Evolutionary conservation across 2,329 filamentous ascomycete genomes (phyloP).

Genomic region (Fusarium stilboides): DNA sequence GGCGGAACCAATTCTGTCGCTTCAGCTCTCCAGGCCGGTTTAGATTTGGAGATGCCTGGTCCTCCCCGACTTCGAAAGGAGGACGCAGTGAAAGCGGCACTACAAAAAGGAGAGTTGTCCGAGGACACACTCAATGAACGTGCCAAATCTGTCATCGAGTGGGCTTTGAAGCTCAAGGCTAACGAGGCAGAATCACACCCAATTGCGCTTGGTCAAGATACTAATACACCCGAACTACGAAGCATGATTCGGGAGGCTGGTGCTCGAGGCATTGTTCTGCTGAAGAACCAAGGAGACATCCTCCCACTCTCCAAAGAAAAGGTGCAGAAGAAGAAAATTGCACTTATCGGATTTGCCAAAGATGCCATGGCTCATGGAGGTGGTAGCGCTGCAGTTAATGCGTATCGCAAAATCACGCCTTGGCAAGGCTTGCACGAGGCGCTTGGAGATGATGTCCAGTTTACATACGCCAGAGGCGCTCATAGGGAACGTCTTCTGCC

Average conservation of each 20-base stretch:
- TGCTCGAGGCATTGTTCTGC: constrained; percentile 70
- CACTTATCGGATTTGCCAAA: constrained; percentile 53
- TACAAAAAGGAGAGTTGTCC: constrained; percentile 38
- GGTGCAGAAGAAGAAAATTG: constrained; percentile 47
- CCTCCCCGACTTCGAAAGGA: constrained; percentile 50
- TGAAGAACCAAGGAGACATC: constrained; percentile 72
- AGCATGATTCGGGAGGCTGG: constrained; percentile 47
- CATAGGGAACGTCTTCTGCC: constrained; percentile 42
- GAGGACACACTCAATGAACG: constrained; percentile 48
- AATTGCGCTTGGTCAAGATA: constrained; percentile 4
- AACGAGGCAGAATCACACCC: constrained; percentile 31
- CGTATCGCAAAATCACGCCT: constrained; percentile 53
- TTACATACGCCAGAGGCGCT: constrained; percentile 46
- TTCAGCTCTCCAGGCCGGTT: constrained; percentile 51
- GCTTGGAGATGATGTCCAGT: constrained; percentile 39
- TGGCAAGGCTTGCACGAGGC: constrained; percentile 51
- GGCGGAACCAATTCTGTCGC: constrained; percentile 56
- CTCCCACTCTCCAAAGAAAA: constrained; percentile 63
- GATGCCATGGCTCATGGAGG: constrained; percentile 52
- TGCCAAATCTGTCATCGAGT: constrained; percentile 52
- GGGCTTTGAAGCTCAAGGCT: constrained; percentile 48
- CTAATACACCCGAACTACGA: constrained; percentile 46
- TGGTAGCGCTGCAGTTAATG: constrained; percentile 52
- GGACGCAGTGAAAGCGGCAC: constrained; percentile 42
- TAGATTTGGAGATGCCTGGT: constrained; percentile 57